Evolutionary conservation across 768 basidiomycete species (phyloP), one percentile per base, ranked within the genome.

Genomic region (Suillus discolor): DNA sequence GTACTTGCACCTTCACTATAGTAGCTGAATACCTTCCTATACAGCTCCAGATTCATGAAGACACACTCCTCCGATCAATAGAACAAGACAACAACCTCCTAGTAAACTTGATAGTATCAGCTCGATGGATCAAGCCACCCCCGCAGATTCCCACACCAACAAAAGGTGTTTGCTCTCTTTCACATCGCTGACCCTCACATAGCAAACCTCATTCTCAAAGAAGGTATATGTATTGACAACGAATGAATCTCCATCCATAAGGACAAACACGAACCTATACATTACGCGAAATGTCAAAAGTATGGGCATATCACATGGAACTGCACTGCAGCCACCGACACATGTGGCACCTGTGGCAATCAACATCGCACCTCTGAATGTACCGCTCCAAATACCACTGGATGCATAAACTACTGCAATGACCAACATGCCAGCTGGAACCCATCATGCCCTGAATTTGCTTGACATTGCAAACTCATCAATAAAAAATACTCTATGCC

Each of bases 181-280:
- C 64, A 64, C 0, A 68, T 79, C 45, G 28, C 12, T 13, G 47
- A 65, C 12, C 44, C 65, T 1, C 60, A 71, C 11, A 53, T 63
- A 23, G 76, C 74, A 5, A 79, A 78, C 67, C 25, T 42, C 0
- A 70, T 68, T 3, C 67, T 78, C n/a, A 8, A 42, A 16, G 49
- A 71, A 9, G 74, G 77, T 0, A 54, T 74, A 0, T 66, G 63
- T 11, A 57, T 77, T 3, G 57, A 64, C 13, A 68, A 70, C 0
- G 67, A 69, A 38, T 12, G 57, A 11, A 45, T 73, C 0, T n/a
- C 49, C 0, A 69, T 67, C 0, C 44, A 67, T 16, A 72, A 67
- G 13, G 57, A 67, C 49, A 67, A 61, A 28, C 47, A 23, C 11
- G 59, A 67, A 54, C 57, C 59, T 2, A 36, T 54, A 0, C 13